Conservation (phyloP, 352 stramenopile genomes). For the Phytophthora pistaciae region DNA sequence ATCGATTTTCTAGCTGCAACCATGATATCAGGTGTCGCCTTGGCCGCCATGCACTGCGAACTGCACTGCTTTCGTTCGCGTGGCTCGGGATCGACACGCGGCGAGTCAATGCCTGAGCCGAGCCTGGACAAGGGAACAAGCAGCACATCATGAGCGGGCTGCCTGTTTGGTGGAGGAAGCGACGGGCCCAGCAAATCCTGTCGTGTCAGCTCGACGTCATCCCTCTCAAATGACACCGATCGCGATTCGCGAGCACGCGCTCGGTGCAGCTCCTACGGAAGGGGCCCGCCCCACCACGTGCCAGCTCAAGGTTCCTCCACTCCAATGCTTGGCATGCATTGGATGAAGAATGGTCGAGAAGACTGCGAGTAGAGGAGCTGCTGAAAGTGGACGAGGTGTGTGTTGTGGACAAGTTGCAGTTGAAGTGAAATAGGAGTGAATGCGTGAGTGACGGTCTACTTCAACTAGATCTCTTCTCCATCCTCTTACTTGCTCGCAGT, state of each 20-base stretch:
- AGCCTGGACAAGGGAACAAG: neutral
- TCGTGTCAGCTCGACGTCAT: conserved; percentile 15
- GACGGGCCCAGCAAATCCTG: conserved; percentile 24
- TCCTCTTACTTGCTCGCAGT: conserved; percentile 44
- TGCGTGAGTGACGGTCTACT: neutral
- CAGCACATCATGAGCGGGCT: neutral
- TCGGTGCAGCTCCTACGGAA: neutral
- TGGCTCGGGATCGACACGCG: neutral
- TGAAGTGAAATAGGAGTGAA: neutral
- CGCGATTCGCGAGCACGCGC: neutral
- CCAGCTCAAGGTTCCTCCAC: neutral
- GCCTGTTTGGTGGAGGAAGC: neutral
- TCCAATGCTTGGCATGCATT: neutral
- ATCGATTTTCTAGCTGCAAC: neutral
- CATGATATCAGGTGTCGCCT: neutral
- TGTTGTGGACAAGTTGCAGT: neutral
- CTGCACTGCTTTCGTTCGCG: neutral
- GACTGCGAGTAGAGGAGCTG: neutral
- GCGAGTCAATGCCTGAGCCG: conserved; percentile 8
- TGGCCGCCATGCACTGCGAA: neutral
- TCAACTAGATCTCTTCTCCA: too few species aligned
- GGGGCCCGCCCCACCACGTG: too few species aligned
- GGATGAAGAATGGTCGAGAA: neutral
- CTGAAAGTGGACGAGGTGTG: neutral
- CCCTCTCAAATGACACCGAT: neutral